Evolutionary conservation across 352 stramenopile species (phyloP).

Genomic region (Pythium chondricola): DNA sequence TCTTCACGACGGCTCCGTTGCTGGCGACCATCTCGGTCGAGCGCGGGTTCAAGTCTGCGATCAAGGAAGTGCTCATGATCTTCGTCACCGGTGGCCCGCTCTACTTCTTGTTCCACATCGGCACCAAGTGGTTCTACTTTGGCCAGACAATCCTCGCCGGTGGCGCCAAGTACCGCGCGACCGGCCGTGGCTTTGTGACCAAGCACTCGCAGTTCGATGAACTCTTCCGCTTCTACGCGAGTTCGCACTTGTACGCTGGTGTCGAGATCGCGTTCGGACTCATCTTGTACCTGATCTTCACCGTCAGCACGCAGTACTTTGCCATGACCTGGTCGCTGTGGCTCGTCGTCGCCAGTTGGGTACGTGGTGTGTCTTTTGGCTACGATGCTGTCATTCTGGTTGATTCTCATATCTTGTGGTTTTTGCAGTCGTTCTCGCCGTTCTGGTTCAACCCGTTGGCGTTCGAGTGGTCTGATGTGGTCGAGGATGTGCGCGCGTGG

Average conservation of each 20-base stretch:
- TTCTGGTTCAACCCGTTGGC: constrained; percentile 96
- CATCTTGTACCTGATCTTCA: constrained; percentile 93
- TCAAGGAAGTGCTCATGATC: constrained; percentile 92
- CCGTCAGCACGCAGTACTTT: constrained; percentile 93
- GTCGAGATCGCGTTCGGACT: constrained; percentile 90
- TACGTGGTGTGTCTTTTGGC: constrained; percentile 16
- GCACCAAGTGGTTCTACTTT: constrained; percentile 99
- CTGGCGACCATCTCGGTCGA: constrained; percentile 97
- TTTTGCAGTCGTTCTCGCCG: constrained; percentile 65
- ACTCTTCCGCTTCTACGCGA: constrained; percentile 97
- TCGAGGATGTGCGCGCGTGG: constrained; percentile 62
- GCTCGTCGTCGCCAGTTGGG: constrained; percentile 90
- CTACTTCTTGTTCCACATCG: constrained; percentile 99
- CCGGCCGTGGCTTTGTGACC: constrained; percentile 97
- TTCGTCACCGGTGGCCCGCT: constrained; percentile 96
- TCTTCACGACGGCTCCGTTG: constrained; percentile 96
- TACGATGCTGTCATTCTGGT: not conserved
- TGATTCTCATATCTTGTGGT: constrained; percentile 2
- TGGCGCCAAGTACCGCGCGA: constrained; percentile 97
- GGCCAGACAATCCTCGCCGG: constrained; percentile 97
- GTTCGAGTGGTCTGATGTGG: constrained; percentile 91
- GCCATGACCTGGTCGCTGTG: constrained; percentile 97
- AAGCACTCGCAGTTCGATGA: constrained; percentile 98
- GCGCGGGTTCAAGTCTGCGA: constrained; percentile 93
- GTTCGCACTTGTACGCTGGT: constrained; percentile 96